Evolutionary conservation across 2,329 filamentous ascomycete species (phyloP), one percentile per base, ranked within the genome.

Genomic region (Nannizzia gypsea): DNA sequence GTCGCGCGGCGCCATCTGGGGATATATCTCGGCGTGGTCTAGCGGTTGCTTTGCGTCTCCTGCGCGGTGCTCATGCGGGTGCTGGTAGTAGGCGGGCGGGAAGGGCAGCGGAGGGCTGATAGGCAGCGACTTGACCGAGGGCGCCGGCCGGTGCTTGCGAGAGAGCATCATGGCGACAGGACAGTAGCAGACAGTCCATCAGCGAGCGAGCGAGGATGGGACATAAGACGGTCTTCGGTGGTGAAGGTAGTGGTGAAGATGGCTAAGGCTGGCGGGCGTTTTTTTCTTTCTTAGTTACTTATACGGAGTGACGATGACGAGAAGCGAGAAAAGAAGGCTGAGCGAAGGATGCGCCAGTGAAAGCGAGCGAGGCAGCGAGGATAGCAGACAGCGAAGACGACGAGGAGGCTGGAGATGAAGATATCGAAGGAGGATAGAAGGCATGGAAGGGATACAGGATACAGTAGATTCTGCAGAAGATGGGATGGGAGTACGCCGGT

Each of bases 21-120:
- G 24, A 34, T 55, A 55, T 15, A 55, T 55, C 8, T 55, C 28
- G 4, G 48, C 48, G 13, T 54, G 24, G 2, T 46, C 42, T 46
- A n/a, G n/a, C 15, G 6, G 4, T 26, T 24, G 11, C 17, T 15
- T n/a, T 38, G 34, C 9, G 8, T 24, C 17, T 22, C 22, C 6
- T 34, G 52, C 5, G 4, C 6, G 15, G 1, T n/a, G 22, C 1
- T n/a, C 9, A 15, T 34, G 6, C 26, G 8, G 52, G 15, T 31
- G 11, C 26, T 55, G 50, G 31, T 55, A 55, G 34, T 55, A 55
- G n/a, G 28, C 31, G 15, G 34, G 34, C 34, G 52, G 52, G 52
- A 55, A 55, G 15, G 52, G 34, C 15, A 55, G 52, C 34, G 52
- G 52, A 17, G 34, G 52, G 52, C 34, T 55, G 52, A 55, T 34